Evolutionary conservation across 1,139 yeast genomes (phyloP).

Genomic region (Taphrina pruni): DNA sequence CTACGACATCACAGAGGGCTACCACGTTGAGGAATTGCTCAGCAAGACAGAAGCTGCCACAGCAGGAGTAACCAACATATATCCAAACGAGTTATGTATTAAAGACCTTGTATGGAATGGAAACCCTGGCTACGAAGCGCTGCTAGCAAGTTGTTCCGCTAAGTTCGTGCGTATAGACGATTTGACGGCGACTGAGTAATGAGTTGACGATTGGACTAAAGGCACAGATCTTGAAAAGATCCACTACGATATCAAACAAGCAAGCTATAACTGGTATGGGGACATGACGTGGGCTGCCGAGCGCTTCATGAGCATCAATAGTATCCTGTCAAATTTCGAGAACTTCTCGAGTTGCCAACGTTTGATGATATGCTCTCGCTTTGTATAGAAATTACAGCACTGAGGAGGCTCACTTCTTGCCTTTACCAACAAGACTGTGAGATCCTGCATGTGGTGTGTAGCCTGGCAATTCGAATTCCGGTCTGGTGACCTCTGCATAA

Average conservation of each 20-base stretch:
- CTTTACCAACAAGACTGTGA: no score
- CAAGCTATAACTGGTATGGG: no score
- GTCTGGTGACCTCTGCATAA: constrained; percentile 11
- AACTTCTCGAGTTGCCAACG: no score
- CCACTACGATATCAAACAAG: no score
- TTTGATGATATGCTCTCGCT: no score
- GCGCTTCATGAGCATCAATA: no score
- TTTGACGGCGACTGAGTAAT: constrained; percentile 2
- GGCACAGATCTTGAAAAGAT: no score
- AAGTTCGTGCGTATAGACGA: constrained; percentile 19
- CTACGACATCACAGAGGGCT: constrained; percentile 8
- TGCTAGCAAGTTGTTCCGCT: constrained; percentile 23
- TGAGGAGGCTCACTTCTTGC: no score
- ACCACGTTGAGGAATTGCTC: constrained; percentile 1
- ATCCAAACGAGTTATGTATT: constrained; percentile 9
- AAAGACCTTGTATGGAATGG: constrained; percentile 14
- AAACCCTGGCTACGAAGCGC: constrained; percentile 17
- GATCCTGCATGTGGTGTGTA: background rate
- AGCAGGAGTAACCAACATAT: constrained; percentile 9
- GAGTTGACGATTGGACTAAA: no score
- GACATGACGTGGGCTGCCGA: no score
- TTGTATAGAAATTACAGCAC: no score
- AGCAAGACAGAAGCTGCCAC: constrained; percentile 13
- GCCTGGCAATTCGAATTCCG: constrained; percentile 24
- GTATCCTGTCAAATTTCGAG: no score